These are phyloP conservation scores for Cardamine occulta DNA, from an alignment of 345 rosid genomes.

Conservation along the genomic window DNA sequence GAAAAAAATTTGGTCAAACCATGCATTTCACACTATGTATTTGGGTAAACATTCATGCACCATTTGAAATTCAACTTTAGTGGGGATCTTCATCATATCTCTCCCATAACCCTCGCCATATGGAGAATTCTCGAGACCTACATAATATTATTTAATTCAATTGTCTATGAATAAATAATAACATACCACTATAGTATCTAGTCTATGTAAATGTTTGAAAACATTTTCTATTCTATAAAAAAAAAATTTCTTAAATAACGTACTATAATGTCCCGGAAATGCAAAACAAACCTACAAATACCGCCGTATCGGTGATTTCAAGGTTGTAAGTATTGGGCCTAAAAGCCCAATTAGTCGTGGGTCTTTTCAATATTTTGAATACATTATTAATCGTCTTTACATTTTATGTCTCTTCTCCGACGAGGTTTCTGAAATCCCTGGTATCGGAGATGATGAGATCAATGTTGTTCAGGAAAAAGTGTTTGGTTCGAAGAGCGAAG, in stretches of 20 bases:
- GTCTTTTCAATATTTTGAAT: not conserved
- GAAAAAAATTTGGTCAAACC: slow-evolving; percentile 38
- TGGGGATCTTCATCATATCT: slow-evolving; percentile 46
- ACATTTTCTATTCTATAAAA: not conserved
- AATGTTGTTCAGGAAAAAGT: slow-evolving; percentile 16
- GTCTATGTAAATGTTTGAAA: not conserved
- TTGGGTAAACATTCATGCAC: slow-evolving; percentile 47
- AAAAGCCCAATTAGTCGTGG: not conserved
- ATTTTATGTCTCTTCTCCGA: slow-evolving; percentile 18
- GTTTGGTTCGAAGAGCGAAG: not conserved
- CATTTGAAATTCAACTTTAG: slow-evolving; percentile 39
- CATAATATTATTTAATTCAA: slow-evolving; percentile 6
- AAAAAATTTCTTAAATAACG: slow-evolving; percentile 20
- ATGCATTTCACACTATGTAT: slow-evolving; percentile 36
- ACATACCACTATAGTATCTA: not conserved
- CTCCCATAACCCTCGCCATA: slow-evolving; percentile 40
- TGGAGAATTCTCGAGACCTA: not conserved
- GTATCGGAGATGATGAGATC: slow-evolving; percentile 31
- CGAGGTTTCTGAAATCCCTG: slow-evolving; percentile 25
- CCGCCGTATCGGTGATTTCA: not conserved
- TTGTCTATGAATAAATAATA: not conserved
- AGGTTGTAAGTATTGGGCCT: not conserved
- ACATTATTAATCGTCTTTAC: not conserved
- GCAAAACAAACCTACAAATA: not conserved
- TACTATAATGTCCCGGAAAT: not conserved